A percentile compares a stretch with the other conserved stretches of the same genome.
phyloP scores from a whole-genome alignment of 1,284 basidiomycete species.

The Mrakiaceae sp. region DNA sequence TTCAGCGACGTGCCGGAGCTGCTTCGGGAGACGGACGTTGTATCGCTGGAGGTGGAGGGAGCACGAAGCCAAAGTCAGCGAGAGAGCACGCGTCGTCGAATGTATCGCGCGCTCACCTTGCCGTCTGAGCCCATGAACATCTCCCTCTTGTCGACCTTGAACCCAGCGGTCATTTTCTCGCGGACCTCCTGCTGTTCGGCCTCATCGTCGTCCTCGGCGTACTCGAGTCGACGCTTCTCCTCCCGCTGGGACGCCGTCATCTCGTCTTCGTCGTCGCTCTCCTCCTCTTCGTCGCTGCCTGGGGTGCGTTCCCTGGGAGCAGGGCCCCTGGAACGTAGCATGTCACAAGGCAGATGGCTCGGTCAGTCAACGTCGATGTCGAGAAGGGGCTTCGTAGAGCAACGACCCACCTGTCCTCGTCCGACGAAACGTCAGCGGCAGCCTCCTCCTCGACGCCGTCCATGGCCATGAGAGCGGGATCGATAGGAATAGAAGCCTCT shows the following conservation, averaged over 20 bases:
- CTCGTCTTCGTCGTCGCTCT: constrained; percentile 44
- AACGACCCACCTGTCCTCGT: no score
- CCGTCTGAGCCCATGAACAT: constrained; percentile 48
- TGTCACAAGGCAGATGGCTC: no score
- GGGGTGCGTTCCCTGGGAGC: no score
- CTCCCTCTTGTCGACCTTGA: constrained; percentile 22
- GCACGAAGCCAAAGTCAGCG: background rate
- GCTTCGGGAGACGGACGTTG: constrained; percentile 62
- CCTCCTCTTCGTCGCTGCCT: background rate
- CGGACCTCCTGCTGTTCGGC: constrained; percentile 42
- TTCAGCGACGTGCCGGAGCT: constrained; percentile 65
- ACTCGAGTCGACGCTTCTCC: constrained; percentile 58
- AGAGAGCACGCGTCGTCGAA: background rate
- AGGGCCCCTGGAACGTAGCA: no score
- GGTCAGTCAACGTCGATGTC: no score
- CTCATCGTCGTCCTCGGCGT: constrained; percentile 62
- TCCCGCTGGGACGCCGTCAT: constrained; percentile 57
- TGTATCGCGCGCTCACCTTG: constrained; percentile 42
- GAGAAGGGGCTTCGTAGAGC: no score
- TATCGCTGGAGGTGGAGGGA: constrained; percentile 4
- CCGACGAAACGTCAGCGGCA: no score
- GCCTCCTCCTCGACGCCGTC: no score
- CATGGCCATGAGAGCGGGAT: no score
- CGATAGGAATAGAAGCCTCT: no score
- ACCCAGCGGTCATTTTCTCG: constrained; percentile 49